These are phyloP conservation scores for Entrophospora sp. DNA, from an alignment of 192 early-diverging fungal genomes.

Conservation along the genomic window DNA sequence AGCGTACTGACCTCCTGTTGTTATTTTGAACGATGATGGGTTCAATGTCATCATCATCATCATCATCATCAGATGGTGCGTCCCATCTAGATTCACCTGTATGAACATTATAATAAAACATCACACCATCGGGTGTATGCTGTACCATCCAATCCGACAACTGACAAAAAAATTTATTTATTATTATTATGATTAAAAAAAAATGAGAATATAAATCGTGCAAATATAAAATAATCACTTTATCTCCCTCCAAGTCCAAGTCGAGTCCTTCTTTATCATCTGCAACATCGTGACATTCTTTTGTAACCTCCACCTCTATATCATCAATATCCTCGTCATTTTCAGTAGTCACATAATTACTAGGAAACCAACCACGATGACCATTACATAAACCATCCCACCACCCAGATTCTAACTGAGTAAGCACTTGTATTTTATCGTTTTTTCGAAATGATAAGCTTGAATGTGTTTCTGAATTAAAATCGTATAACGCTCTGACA, in stretches of 20 bases:
- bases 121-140: slow-evolving; percentile 36
- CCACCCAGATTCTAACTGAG: slow-evolving; percentile 89
- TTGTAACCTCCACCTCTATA: not conserved
- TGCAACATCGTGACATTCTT: too few relatives aligned
- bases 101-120: slow-evolving; percentile 39
- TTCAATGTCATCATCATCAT: too few relatives aligned
- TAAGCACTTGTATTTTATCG: slow-evolving; percentile 84
- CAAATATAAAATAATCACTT: not conserved
- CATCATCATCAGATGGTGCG: slow-evolving; percentile 9
- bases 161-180: slow-evolving; percentile 1
- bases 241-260: too few relatives aligned
- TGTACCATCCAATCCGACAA: slow-evolving; percentile 37
- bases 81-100: slow-evolving; percentile 38
- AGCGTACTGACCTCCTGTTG: too few relatives aligned
- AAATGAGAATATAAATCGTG: not conserved
- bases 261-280: too few relatives aligned
- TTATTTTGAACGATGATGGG: too few relatives aligned
- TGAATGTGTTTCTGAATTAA: slow-evolving; percentile 66
- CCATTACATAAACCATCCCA: slow-evolving; percentile 86
- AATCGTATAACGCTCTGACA: slow-evolving; percentile 76
- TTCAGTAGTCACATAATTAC: slow-evolving; percentile 51
- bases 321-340: not conserved
- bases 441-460: slow-evolving; percentile 76
- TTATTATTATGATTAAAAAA: too few relatives aligned
- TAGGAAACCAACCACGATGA: slow-evolving; percentile 84